Conservation (phyloP, 2,329 filamentous ascomycete species). For the Pyrenophora teres region DNA sequence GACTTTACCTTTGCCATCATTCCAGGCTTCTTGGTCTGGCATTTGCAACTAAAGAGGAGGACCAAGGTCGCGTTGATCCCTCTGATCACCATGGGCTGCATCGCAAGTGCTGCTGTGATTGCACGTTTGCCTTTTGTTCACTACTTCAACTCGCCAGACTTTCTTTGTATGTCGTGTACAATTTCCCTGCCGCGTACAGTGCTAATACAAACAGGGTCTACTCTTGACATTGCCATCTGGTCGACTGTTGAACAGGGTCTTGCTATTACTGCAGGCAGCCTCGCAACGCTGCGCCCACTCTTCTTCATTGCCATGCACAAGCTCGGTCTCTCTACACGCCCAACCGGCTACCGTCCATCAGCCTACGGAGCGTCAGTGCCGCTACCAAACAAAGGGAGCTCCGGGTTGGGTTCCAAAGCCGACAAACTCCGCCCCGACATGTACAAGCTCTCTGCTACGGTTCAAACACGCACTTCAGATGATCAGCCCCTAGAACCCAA, state of each 20-base stretch:
- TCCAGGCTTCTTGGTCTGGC: conserved; percentile 57
- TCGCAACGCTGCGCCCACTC: conserved; percentile 44
- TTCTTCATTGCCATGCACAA: conserved; percentile 32
- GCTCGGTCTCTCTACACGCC: conserved; percentile 32
- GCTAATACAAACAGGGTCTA: conserved; percentile 30
- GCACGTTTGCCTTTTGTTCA: conserved; percentile 38
- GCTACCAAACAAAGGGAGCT: conserved; percentile 12
- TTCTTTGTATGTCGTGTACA: conserved; percentile 33
- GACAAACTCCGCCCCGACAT: conserved; percentile 26
- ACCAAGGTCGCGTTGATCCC: conserved; percentile 56
- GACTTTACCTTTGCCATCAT: conserved; percentile 58
- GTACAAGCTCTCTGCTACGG: conserved; percentile 26
- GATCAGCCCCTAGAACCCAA: conserved; percentile 4
- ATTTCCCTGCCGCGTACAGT: too few species aligned
- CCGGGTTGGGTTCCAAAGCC: conserved; percentile 15
- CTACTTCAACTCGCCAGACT: conserved; percentile 38
- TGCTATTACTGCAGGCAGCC: conserved; percentile 44
- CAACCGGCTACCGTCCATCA: conserved; percentile 26
- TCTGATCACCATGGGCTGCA: conserved; percentile 57
- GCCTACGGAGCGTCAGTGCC: conserved; percentile 27
- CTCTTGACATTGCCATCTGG: conserved; percentile 46
- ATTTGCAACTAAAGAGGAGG: conserved; percentile 54
- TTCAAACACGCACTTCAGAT: conserved; percentile 23
- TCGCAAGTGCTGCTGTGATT: conserved; percentile 47
- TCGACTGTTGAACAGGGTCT: conserved; percentile 45